Conservation (phyloP, 768 basidiomycete species). For the Russula abietina region DNA sequence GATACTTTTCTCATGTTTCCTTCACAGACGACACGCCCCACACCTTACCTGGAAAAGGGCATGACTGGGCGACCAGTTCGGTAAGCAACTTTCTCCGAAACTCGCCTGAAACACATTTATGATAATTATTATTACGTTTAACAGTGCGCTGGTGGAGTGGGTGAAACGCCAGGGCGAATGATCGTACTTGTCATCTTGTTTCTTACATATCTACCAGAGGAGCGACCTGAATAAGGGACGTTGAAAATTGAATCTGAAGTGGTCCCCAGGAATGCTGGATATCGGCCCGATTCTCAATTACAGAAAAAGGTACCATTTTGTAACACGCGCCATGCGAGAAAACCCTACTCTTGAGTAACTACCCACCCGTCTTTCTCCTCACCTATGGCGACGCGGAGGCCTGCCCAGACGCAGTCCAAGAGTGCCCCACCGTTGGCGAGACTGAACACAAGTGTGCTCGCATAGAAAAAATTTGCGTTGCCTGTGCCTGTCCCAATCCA, state of each 20-base stretch:
- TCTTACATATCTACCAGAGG: neutral
- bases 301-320: neutral
- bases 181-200: neutral
- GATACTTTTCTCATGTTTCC: neutral
- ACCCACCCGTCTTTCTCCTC: slow-evolving; percentile 45
- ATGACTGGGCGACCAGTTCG: slow-evolving; percentile 79
- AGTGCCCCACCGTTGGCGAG: slow-evolving; percentile 80
- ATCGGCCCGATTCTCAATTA: neutral
- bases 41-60: slow-evolving; percentile 62
- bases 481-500: slow-evolving; percentile 91
- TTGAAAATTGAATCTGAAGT: neutral
- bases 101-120: neutral
- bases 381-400: slow-evolving; percentile 69
- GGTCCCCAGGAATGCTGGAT: neutral
- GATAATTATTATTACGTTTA: neutral
- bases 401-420: slow-evolving; percentile 77
- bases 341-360: slow-evolving; percentile 51
- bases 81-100: slow-evolving; percentile 36
- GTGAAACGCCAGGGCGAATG: slow-evolving; percentile 16
- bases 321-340: neutral
- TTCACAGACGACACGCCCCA: slow-evolving; percentile 44
- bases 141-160: slow-evolving; percentile 24
- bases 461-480: slow-evolving; percentile 98
- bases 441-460: slow-evolving; percentile 89
- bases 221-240: neutral